phyloP scores from a whole-genome alignment of 208 protist species.

The Trypanosomatidae sp. region DNA sequence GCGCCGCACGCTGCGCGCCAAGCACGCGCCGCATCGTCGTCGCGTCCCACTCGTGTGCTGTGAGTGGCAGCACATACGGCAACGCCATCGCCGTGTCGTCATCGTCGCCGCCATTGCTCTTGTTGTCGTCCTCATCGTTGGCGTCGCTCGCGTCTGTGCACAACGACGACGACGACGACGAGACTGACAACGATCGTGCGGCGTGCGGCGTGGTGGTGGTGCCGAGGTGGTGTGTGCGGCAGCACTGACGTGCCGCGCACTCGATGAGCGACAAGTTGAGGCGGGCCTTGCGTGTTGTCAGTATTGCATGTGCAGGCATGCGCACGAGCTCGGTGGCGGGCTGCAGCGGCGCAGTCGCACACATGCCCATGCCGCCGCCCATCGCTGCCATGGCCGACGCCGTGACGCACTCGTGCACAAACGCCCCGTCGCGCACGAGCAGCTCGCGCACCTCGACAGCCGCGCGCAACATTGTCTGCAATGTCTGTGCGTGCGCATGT shows the following conservation, averaged over 20 bases:
- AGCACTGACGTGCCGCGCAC: slow-evolving; percentile 2
- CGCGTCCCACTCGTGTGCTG: background rate
- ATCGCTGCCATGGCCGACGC: slow-evolving; percentile 40
- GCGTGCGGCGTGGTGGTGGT: no score
- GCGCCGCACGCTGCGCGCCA: background rate
- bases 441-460: slow-evolving; percentile 21
- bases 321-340: slow-evolving; percentile 23
- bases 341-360: slow-evolving; percentile 14
- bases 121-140: slow-evolving; percentile 1
- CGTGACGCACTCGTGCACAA: slow-evolving; percentile 27
- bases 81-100: background rate
- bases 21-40: background rate
- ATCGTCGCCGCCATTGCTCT: background rate
- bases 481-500: no score
- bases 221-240: background rate
- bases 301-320: slow-evolving; percentile 49
- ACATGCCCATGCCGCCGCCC: slow-evolving; percentile 75
- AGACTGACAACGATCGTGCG: no score
- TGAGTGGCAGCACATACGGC: background rate
- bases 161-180: background rate
- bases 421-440: slow-evolving; percentile 48
- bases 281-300: slow-evolving; percentile 58
- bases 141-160: background rate
- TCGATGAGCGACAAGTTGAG: slow-evolving; percentile 46
- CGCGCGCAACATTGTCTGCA: slow-evolving; percentile 2